Evolutionary conservation across 1,139 yeast genomes (phyloP), one percentile per base, ranked within the genome.

Genomic region (Candida labiduridarum): DNA sequence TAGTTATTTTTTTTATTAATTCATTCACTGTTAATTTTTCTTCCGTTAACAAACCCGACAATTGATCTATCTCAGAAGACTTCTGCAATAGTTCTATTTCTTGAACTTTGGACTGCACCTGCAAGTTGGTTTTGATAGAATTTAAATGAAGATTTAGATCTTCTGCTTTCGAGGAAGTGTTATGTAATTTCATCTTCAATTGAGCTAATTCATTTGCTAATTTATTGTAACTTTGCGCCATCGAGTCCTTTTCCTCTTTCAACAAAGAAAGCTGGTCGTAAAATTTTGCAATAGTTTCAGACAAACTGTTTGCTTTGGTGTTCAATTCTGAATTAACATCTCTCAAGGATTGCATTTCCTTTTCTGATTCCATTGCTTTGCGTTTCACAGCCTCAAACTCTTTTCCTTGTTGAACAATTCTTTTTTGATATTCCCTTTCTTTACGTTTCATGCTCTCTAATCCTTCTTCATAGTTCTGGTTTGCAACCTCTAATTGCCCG

Each of bases 41-140:
- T 41, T 52, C 55, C 2, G 55, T 50, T 14, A 52, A 44, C 29
- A 48, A 36, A 10, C 55, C 55, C 14, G 55, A 50, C 11, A 49
- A 34, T n/a, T 50, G 50, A 36, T 50, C 53, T 11, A 52, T 30
- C 10, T 42, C 36, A 7, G 30, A 15, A n/a, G 51, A 49, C 43
- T 45, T 48, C 19, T 40, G 46, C 11, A 30, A 16, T 6, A 51
- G 41, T 18, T 44, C 47, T n/a, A 41, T 10, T 5, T 49, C 48
- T 38, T 51, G 44, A 11, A 29, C 42, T 43, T 51, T 51, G 14
- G 47, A 22, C 36, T 44, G 44, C 22, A 36, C 5, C 7, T 34
- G 49, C 10, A 42, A 16, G 5, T 47, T 41, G 10, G 29, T n/a
- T 35, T 40, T 50, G 4, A 48, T 36, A 11, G 41, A n/a, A 11